phyloP scores from a whole-genome alignment of 108 stramenopile species.

The Skeletonema tropicum region DNA sequence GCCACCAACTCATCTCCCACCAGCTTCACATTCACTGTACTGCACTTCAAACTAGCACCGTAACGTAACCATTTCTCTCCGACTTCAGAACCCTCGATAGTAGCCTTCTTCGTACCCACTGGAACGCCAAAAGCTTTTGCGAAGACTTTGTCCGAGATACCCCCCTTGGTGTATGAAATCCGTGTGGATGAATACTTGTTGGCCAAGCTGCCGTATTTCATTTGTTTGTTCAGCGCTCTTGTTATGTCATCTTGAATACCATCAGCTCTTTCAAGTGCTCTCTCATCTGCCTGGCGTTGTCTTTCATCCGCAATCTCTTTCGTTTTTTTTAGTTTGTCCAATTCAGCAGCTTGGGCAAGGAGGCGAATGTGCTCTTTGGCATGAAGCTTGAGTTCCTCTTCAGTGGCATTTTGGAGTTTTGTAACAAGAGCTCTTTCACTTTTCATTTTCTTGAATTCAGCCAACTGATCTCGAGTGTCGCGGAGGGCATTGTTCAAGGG shows the following conservation, averaged over 20 bases:
- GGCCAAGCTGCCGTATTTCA: background rate
- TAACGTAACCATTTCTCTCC: background rate
- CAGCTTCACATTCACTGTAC: background rate
- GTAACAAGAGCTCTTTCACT: background rate
- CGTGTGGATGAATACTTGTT: background rate
- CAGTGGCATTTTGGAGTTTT: background rate
- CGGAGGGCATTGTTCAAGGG: background rate
- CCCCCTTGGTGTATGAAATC: background rate
- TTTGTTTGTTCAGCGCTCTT: conserved; percentile 2
- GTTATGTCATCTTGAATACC: conserved; percentile 2
- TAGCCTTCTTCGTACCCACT: background rate
- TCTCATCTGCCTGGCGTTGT: background rate
- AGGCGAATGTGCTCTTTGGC: background rate
- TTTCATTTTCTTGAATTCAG: background rate
- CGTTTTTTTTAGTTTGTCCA: background rate
- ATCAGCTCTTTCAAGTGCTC: background rate
- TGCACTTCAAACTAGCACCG: conserved; percentile 1
- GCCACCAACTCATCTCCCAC: conserved; percentile 8
- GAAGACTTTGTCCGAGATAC: background rate
- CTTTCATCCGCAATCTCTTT: background rate
- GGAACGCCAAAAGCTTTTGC: background rate
- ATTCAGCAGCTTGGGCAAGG: background rate
- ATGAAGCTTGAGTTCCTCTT: background rate
- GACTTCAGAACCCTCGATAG: background rate
- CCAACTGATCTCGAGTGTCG: background rate